Conservation (phyloP, 176 grass and related monocot species). For the Oryza coarctata region DNA sequence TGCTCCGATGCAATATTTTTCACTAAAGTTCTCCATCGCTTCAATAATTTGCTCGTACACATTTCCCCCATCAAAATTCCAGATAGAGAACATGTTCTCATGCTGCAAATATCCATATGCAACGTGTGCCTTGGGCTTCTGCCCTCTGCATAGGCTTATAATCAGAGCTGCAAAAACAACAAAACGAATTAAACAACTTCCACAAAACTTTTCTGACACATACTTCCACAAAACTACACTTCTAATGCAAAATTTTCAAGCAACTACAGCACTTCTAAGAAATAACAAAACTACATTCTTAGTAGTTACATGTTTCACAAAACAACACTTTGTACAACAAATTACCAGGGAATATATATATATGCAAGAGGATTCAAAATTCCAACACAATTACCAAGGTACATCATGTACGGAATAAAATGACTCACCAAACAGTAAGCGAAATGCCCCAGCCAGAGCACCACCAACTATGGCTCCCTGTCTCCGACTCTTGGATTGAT, state of each 20-base stretch:
- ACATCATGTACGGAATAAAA: background rate
- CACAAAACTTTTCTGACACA: too few relatives aligned
- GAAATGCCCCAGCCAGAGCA: too few relatives aligned
- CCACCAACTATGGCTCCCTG: background rate
- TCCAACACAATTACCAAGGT: background rate
- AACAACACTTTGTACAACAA: background rate
- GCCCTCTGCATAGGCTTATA: background rate
- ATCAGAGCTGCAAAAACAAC: background rate
- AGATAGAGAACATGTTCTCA: background rate
- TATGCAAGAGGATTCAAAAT: background rate
- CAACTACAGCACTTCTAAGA: background rate
- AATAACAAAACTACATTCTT: too few relatives aligned
- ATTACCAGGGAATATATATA: background rate
- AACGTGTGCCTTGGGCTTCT: background rate
- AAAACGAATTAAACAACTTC: too few relatives aligned
- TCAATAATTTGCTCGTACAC: background rate
- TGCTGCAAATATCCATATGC: background rate
- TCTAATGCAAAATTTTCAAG: background rate
- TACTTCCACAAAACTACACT: background rate
- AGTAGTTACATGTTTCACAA: too few relatives aligned
- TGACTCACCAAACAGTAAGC: background rate
- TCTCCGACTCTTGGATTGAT: background rate
- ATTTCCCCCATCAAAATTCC: conserved; percentile 2
- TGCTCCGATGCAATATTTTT: conserved; percentile 7
- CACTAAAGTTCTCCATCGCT: conserved; percentile 2